Percentiles rank a stretch among this genome's conserved stretches.
Conservation (phyloP, 1,139 yeast species). For the Yamadazyma diospyri region DNA sequence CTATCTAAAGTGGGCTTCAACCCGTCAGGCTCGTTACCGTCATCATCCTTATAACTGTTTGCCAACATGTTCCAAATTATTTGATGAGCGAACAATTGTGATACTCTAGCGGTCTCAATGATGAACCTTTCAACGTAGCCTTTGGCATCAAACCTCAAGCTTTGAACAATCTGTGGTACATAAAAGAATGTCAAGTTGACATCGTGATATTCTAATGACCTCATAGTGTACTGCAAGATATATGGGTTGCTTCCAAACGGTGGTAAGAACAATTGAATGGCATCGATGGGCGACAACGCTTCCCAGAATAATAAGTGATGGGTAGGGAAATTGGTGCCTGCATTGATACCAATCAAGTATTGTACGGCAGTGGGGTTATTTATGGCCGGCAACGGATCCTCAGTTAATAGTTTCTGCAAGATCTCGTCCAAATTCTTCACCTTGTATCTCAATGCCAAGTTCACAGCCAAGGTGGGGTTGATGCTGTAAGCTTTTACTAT, state of each 20-base stretch:
- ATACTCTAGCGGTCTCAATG: constrained; percentile 86
- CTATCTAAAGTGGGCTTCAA: constrained; percentile 81
- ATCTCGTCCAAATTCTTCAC: constrained; percentile 39
- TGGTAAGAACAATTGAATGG: constrained; percentile 82
- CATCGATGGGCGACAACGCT: constrained; percentile 77
- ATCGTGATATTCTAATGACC: constrained; percentile 85
- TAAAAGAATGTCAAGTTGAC: constrained; percentile 89
- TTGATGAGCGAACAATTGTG: constrained; percentile 93
- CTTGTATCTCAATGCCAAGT: constrained; percentile 59
- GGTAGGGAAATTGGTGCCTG: constrained; percentile 36
- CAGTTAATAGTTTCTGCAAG: constrained; percentile 45
- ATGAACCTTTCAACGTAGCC: constrained; percentile 90
- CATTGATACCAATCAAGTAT: constrained; percentile 48
- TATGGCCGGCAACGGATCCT: constrained; percentile 61
- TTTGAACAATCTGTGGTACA: constrained; percentile 96
- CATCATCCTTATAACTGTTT: constrained; percentile 87
- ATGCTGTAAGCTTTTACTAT: constrained; percentile 56
- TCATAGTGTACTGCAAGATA: constrained; percentile 82
- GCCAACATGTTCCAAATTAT: constrained; percentile 98
- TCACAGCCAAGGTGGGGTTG: constrained; percentile 73
- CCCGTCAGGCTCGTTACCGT: constrained; percentile 71
- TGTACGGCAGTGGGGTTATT: constrained; percentile 64
- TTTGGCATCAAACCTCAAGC: constrained; percentile 71
- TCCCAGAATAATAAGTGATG: constrained; percentile 66
- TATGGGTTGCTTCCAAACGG: constrained; percentile 65